Evolutionary conservation across 129 eudicot species (phyloP).

Genomic region (Pittosporum tobira): DNA sequence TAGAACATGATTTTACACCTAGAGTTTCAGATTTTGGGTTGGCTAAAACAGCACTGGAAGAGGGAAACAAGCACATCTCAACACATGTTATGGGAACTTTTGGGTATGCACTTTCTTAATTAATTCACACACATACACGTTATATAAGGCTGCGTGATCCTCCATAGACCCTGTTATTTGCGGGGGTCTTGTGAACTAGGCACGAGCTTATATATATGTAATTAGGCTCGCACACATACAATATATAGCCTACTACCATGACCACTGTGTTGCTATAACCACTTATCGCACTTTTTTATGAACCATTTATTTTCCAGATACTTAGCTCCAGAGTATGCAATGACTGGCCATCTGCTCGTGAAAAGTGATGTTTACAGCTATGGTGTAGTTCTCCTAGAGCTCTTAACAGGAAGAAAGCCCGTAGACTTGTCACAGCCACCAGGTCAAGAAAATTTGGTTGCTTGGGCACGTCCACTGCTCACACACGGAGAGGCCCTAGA

Average conservation of each 20-base stretch:
- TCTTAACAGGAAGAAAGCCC: slow-evolving; percentile 84
- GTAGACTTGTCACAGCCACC: slow-evolving; percentile 85
- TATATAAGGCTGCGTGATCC: no score
- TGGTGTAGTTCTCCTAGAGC: slow-evolving; percentile 95
- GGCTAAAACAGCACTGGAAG: slow-evolving; percentile 80
- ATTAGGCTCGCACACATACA: no score
- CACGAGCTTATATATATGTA: no score
- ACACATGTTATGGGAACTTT: slow-evolving; percentile 99
- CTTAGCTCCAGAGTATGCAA: slow-evolving; percentile 96
- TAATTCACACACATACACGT: no score
- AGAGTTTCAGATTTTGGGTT: slow-evolving; percentile 96
- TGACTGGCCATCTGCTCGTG: slow-evolving; percentile 96
- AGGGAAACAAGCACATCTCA: slow-evolving; percentile 71
- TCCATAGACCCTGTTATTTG: no score
- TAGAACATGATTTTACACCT: slow-evolving; percentile 87
- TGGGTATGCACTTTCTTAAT: slow-evolving; percentile 40
- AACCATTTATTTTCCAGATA: slow-evolving; percentile 34
- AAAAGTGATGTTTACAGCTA: slow-evolving; percentile 99
- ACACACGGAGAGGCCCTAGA: slow-evolving; percentile 56
- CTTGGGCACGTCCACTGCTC: slow-evolving; percentile 92
- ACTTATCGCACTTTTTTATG: neutral
- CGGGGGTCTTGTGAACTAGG: no score
- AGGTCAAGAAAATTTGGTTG: slow-evolving; percentile 89
- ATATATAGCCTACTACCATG: no score
- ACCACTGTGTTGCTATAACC: no score